phyloP scores from a whole-genome alignment of 2,329 filamentous ascomycete species.

The Grosmannia clavigera region DNA sequence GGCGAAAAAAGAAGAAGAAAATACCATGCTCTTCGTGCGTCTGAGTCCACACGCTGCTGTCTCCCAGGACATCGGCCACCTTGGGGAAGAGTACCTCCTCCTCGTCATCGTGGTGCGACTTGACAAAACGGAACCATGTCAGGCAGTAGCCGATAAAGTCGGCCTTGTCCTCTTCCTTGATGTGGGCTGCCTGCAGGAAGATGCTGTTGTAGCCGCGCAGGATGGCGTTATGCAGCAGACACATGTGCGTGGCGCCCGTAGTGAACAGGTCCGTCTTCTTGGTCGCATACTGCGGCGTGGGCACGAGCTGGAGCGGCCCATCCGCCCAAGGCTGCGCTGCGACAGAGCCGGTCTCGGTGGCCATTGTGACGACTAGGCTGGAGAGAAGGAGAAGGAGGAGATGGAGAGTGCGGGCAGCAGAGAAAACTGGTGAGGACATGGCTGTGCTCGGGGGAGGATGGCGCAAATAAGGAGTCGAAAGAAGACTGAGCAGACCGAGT shows the following conservation, averaged over 20 bases:
- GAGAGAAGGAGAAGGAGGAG: not conserved
- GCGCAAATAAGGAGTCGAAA: not conserved
- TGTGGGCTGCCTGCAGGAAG: conserved; percentile 42
- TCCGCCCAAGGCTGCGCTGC: conserved; percentile 34
- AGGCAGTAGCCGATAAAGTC: conserved; percentile 46
- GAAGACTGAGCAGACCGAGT: not conserved
- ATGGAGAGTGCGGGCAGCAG: not conserved
- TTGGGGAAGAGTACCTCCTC: conserved; percentile 43
- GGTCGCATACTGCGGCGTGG: conserved; percentile 39
- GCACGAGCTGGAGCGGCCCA: conserved; percentile 38
- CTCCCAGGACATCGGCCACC: conserved; percentile 37
- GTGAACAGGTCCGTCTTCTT: conserved; percentile 47
- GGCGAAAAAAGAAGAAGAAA: not conserved
- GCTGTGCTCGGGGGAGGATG: not conserved
- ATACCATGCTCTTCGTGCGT: conserved; percentile 42
- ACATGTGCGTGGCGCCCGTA: conserved; percentile 48
- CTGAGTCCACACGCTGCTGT: conserved; percentile 36
- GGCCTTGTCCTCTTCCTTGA: conserved; percentile 32
- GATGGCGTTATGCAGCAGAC: conserved; percentile 48
- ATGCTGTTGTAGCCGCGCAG: conserved; percentile 53
- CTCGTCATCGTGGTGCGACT: conserved; percentile 49
- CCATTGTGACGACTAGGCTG: not conserved
- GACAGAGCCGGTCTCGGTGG: not conserved
- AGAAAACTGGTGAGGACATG: not conserved
- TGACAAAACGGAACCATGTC: conserved; percentile 47